Evolutionary conservation across 2,329 filamentous ascomycete genomes (phyloP).

Genomic region (Thielaviopsis musarum): DNA sequence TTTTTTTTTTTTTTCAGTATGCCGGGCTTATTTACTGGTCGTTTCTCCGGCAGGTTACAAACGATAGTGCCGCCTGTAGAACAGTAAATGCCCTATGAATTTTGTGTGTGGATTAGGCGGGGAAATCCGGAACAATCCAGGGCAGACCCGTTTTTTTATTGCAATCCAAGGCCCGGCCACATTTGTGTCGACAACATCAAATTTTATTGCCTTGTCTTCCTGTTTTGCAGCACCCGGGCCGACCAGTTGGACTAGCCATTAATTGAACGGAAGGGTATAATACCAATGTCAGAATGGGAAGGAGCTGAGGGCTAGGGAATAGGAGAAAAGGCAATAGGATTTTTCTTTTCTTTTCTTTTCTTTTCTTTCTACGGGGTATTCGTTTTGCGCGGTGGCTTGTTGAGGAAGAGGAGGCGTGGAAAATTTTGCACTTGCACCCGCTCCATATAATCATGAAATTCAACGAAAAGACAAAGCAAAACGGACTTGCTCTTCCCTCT

Average conservation of each 20-base stretch:
- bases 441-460: no score
- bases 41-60: no score
- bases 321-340: neutral
- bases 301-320: neutral
- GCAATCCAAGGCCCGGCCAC: no score
- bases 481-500: neutral
- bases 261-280: neutral
- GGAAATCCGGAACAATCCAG: no score
- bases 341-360: neutral
- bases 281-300: neutral
- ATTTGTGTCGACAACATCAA: no score
- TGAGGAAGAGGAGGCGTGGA: neutral
- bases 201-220: no score
- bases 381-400: neutral
- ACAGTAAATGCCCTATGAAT: no score
- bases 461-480: neutral
- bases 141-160: no score
- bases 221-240: neutral
- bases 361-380: neutral
- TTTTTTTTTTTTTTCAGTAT: no score
- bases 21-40: no score
- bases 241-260: neutral
- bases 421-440: neutral
- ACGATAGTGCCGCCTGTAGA: no score
- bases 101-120: no score